phyloP scores from a whole-genome alignment of 2,329 filamentous ascomycete genomes.

The Epichloe elymi region DNA sequence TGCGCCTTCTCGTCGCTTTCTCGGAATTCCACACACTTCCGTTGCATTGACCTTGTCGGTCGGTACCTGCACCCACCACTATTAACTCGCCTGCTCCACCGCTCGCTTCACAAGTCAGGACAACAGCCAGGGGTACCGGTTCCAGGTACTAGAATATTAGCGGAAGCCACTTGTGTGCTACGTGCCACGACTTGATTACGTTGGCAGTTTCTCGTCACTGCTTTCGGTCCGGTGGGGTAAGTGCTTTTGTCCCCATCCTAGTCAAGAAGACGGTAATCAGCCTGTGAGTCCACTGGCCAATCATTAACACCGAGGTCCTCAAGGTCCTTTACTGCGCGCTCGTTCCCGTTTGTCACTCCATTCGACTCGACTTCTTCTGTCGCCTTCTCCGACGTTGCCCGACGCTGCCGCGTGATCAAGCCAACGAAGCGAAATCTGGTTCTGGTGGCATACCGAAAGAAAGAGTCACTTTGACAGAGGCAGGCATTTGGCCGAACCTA shows the following conservation, averaged over 20 bases:
- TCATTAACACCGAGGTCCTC: constrained; percentile 1
- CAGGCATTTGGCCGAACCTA: not conserved
- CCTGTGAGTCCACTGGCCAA: constrained; percentile 3
- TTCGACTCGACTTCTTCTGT: constrained; percentile 4
- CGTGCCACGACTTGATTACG: not conserved
- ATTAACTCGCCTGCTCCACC: constrained; percentile 6
- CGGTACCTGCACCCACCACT: not conserved
- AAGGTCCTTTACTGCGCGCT: not conserved
- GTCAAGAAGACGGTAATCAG: not conserved
- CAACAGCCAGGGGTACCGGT: too few species aligned
- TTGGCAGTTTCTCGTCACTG: not conserved
- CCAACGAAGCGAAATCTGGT: not conserved
- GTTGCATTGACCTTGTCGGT: not conserved
- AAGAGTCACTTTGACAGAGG: not conserved
- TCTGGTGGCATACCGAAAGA: not conserved
- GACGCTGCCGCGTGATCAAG: constrained; percentile 2
- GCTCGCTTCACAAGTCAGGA: too few species aligned
- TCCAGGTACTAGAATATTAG: not conserved
- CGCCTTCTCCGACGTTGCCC: constrained; percentile 10
- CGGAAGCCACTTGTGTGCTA: constrained; percentile 1
- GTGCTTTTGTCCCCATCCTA: not conserved
- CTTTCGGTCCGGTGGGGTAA: not conserved
- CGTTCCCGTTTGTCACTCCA: not conserved
- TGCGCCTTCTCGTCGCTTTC: not conserved
- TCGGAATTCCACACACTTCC: not conserved